phyloP scores from a whole-genome alignment of 805 yeast genomes.

The Wickerhamomyces silvicola region DNA sequence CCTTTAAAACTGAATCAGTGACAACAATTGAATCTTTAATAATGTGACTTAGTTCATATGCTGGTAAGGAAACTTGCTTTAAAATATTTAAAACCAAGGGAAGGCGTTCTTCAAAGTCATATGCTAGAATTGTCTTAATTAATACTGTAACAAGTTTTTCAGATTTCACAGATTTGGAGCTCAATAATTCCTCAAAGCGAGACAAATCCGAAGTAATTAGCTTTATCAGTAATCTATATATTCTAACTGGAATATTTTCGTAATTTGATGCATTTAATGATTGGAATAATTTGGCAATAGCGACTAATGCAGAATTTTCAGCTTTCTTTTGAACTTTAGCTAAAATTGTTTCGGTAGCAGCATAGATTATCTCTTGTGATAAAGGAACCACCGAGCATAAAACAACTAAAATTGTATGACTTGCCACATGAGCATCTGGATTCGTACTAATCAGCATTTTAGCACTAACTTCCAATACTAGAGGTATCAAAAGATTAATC shows the following conservation, averaged over 20 bases:
- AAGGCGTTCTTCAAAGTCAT: slow-evolving; percentile 31
- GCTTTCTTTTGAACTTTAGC: slow-evolving; percentile 35
- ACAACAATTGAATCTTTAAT: slow-evolving; percentile 33
- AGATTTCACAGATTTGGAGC: slow-evolving; percentile 23
- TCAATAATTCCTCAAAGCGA: slow-evolving; percentile 21
- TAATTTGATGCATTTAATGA: slow-evolving; percentile 36
- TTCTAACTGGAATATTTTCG: slow-evolving; percentile 33
- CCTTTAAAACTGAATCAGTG: slow-evolving; percentile 27
- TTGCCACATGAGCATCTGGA: slow-evolving; percentile 70
- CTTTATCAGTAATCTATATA: slow-evolving; percentile 26
- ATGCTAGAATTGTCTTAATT: slow-evolving; percentile 36
- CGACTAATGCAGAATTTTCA: slow-evolving; percentile 38
- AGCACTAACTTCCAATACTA: slow-evolving; percentile 53
- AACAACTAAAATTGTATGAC: slow-evolving; percentile 77
- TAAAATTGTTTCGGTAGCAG: slow-evolving; percentile 55
- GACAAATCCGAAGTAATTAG: slow-evolving; percentile 21
- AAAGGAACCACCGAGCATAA: slow-evolving; percentile 68
- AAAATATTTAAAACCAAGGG: slow-evolving; percentile 30
- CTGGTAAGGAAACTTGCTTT: slow-evolving; percentile 26
- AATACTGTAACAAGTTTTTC: slow-evolving; percentile 40
- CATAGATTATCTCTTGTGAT: slow-evolving; percentile 45
- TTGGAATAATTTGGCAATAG: slow-evolving; percentile 44
- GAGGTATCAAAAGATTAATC: slow-evolving; percentile 46
- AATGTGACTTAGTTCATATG: slow-evolving; percentile 30
- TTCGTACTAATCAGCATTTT: slow-evolving; percentile 40